These are phyloP conservation scores for Metschnikowia picachoensis DNA, from an alignment of 805 yeast genomes.

Conservation along the genomic window DNA sequence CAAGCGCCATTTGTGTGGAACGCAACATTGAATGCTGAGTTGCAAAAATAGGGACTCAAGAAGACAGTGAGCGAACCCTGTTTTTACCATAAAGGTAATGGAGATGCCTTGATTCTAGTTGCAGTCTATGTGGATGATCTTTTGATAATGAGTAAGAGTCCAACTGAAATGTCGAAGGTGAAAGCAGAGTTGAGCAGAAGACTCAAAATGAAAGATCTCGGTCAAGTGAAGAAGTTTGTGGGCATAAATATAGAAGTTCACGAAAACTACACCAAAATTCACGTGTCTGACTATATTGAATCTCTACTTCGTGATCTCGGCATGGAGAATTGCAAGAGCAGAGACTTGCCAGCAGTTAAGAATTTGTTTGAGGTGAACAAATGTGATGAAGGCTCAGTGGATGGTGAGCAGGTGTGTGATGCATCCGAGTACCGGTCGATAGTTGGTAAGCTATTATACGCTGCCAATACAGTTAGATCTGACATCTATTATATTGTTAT, in stretches of 20 bases:
- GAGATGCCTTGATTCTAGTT: background rate
- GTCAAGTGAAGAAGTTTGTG: background rate
- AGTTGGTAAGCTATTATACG: too few relatives aligned
- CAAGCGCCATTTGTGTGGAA: conserved; percentile 3
- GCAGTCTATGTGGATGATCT: background rate
- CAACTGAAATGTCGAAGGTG: background rate
- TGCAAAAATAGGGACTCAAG: background rate
- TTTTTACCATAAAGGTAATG: background rate
- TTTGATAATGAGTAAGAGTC: background rate
- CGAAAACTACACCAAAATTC: background rate
- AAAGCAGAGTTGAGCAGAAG: background rate
- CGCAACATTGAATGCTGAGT: background rate
- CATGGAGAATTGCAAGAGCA: too few relatives aligned
- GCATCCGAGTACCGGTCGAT: too few relatives aligned
- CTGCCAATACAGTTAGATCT: background rate
- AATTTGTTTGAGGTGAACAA: too few relatives aligned
- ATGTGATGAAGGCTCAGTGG: too few relatives aligned
- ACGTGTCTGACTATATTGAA: background rate
- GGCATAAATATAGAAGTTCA: background rate
- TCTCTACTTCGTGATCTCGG: background rate
- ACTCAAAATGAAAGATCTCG: conserved; percentile 4
- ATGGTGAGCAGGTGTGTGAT: too few relatives aligned
- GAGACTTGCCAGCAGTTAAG: too few relatives aligned
- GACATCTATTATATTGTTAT: background rate
- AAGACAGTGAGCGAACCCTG: background rate